Evolutionary conservation across 768 basidiomycete genomes (phyloP).

Genomic region (Kondoa subrosea): DNA sequence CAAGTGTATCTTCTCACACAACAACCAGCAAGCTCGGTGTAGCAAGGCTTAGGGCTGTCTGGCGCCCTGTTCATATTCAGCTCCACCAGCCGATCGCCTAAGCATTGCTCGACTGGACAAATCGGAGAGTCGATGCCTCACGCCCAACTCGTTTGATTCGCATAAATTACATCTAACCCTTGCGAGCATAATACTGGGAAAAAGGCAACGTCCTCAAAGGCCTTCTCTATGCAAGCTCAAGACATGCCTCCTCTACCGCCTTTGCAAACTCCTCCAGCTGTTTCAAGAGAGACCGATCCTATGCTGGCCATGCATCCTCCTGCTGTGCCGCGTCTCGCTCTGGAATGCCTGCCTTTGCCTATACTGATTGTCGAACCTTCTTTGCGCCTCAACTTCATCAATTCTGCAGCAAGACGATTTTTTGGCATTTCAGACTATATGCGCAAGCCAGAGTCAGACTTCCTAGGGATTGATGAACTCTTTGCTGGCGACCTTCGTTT

Average conservation of each 20-base stretch:
- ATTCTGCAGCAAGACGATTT: background rate
- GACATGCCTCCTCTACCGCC: background rate
- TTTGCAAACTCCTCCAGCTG: background rate
- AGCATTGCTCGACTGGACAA: too few species aligned
- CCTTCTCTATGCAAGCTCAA: background rate
- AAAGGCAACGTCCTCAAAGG: too few species aligned
- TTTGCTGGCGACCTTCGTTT: background rate
- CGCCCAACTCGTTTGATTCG: too few species aligned
- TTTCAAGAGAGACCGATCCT: background rate
- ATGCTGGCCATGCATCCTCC: background rate
- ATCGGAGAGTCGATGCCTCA: too few species aligned
- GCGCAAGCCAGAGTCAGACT: background rate
- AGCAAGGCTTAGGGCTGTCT: too few species aligned
- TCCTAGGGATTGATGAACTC: background rate
- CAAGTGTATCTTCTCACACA: too few species aligned
- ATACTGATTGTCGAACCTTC: background rate
- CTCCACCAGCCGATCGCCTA: too few species aligned
- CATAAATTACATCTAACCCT: too few species aligned
- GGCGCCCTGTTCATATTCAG: too few species aligned
- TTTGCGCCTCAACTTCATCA: background rate
- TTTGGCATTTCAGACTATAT: background rate
- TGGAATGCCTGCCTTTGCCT: background rate
- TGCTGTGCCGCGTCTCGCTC: background rate
- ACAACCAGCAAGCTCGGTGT: too few species aligned
- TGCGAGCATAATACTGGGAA: too few species aligned